Conservation (phyloP, 306 rosid species). For the Malus fusca region DNA sequence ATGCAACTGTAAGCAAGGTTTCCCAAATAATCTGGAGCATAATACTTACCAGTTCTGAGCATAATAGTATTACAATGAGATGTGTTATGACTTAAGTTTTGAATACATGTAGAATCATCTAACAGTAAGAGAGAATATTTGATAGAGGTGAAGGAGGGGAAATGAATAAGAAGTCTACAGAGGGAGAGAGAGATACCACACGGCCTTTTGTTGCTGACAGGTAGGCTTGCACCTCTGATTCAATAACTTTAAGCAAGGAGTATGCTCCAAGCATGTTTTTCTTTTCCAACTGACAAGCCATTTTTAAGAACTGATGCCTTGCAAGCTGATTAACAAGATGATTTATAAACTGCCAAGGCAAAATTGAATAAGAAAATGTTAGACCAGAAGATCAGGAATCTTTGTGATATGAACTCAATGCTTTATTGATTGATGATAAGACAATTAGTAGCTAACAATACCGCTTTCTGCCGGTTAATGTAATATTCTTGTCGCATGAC, state of each 20-base stretch:
- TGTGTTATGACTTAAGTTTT: not conserved
- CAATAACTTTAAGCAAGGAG: conserved; percentile 83
- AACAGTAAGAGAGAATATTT: not conserved
- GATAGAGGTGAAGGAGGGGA: not conserved
- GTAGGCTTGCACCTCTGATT: conserved; percentile 85
- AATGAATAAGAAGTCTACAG: too few relatives aligned
- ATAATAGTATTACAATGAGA: not conserved
- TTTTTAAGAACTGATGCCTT: conserved; percentile 83
- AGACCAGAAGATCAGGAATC: conserved; percentile 1
- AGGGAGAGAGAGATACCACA: conserved; percentile 43
- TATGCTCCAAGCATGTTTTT: conserved; percentile 90
- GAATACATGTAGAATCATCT: not conserved
- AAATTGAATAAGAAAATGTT: conserved; percentile 10
- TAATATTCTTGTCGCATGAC: conserved; percentile 98
- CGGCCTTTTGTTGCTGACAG: conserved; percentile 86
- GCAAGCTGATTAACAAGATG: conserved; percentile 94
- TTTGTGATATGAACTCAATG: not conserved
- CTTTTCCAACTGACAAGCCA: conserved; percentile 94
- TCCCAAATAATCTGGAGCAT: not conserved
- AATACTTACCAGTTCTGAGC: not conserved
- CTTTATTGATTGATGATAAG: not conserved
- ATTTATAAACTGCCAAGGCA: conserved; percentile 75
- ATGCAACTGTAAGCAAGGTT: not conserved
- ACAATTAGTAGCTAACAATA: conserved; percentile 29
- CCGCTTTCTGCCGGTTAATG: conserved; percentile 81